Base-by-base conservation (phyloP, 768 basidiomycete species). In the Lactarius sanguifluus region DNA sequence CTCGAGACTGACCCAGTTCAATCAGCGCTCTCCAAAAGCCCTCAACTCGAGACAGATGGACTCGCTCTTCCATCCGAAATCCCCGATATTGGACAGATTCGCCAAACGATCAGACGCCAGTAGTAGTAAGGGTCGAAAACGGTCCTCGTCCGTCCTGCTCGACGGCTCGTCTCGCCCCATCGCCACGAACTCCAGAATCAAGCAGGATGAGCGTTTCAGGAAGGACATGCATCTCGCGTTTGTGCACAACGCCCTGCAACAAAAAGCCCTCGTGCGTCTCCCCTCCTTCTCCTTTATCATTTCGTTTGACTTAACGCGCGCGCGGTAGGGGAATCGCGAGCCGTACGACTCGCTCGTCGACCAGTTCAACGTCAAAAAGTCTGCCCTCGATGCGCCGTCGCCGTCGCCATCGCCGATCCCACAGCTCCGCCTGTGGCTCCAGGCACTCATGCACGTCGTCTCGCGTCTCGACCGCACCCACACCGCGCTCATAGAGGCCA, bases 391-490 rank as follows among this genome's bases (percentile, higher is more conserved):
- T 61, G 67, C 72, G 7, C 72, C 38, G 15, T 12, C 38, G 15
- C 76, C 38, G 66, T 40, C 73, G 6, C 72, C 76, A 30, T 67
- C 77, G 40, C 75, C 82, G 41, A 72, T 81, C 59, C 72, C 81
- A 61, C 86, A 92, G 70, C 77, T 96, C 56, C 86, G 90, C 13
- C 78, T 87, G 6, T 95, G 92, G 91, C 83, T 99, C 36, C 81
- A 87, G 36, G 92, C 94, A 0, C 82, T 99, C 32, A 91, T 93
- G 0, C 93, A 98, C 73, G 92, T 94, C 66, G 93, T 98, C 62
- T 96, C 94, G 30, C 85, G 92, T 50, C 81, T 99, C 38, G 95
- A 94, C 71, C 86, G 86, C 58, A 81, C 83, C 10, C 96, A 98
- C 74, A 80, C 87, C 18, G 74, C 86, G 0, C 85, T 99, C 36